These are phyloP conservation scores for Prunus campanulata DNA, from an alignment of 306 rosid genomes.

Conservation along the genomic window DNA sequence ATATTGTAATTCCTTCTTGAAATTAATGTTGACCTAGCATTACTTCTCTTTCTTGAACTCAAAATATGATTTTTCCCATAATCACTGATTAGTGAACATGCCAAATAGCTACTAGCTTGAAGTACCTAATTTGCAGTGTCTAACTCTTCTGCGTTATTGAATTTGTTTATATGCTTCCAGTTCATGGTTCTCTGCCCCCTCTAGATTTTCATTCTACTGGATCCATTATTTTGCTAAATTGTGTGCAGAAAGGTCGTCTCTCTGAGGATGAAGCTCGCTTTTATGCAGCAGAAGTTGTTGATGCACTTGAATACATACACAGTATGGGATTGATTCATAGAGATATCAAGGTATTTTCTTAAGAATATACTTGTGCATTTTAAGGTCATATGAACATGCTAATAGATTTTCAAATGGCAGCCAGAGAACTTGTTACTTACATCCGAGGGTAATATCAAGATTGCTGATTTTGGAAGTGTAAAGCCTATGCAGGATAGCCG, in stretches of 20 bases:
- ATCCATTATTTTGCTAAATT: slow-evolving; percentile 29
- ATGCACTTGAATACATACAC: slow-evolving; percentile 96
- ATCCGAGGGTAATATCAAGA: slow-evolving; percentile 82
- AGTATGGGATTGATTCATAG: slow-evolving; percentile 94
- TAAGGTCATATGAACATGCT: slow-evolving; percentile 14
- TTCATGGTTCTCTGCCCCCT: neutral
- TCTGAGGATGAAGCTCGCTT: slow-evolving; percentile 85
- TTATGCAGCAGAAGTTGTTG: slow-evolving; percentile 96
- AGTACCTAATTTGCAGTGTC: too few species aligned
- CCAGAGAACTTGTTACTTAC: slow-evolving; percentile 98
- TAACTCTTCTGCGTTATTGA: too few species aligned
- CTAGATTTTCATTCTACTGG: slow-evolving; percentile 17
- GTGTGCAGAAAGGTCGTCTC: slow-evolving; percentile 81
- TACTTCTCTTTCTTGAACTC: neutral
- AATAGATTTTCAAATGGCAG: slow-evolving; percentile 52
- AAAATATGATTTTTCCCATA: neutral
- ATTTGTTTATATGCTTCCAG: too few species aligned
- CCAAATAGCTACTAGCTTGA: too few species aligned
- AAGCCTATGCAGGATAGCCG: slow-evolving; percentile 95
- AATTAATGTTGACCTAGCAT: neutral
- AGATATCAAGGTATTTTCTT: slow-evolving; percentile 79
- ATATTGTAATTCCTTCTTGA: neutral
- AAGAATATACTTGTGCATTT: slow-evolving; percentile 22
- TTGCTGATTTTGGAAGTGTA: slow-evolving; percentile 99
- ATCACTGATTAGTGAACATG: neutral